Base-by-base conservation (phyloP, 306 rosid genomes). In the Lathyrus sativus region DNA sequence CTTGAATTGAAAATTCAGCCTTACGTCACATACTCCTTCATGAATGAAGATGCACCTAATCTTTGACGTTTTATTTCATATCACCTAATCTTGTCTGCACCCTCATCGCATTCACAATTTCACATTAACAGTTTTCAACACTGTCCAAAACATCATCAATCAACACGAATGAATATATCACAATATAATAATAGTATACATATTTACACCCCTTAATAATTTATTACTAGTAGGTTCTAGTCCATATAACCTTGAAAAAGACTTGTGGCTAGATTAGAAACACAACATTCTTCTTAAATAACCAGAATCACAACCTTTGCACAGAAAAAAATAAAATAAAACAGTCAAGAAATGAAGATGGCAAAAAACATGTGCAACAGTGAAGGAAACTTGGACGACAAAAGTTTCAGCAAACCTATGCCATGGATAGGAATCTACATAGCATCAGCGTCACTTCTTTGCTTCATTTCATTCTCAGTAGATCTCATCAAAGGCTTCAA, bases 371-470 rank as follows among this genome's bases (percentile, higher is more conserved):
- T 95, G 6, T 90, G 96, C 80, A 59, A 49, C 63, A 38, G 39
- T 8, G 62, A 80, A 44, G 96, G 92, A 46, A 4, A 41, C 53
- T 78, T 92, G 74, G 85, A 92, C 26, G 89, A 66, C 46, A 49
- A 88, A 1, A 83, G 82, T 41, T 92, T 86, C 85, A 88, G 86
- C 73, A 76, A 76, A 67, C 98, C 96, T 0, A 72, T 92, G 87
- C 98, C 98, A 46, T 92, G 98, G 98, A 84, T 92, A 29, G 98
- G 96, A 51, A 57, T 88, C 58, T 92, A 89, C 71, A 86, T 92
- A 75, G 92, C 86, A 19, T 83, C 84, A 68, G 98, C 96, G 63
- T 83, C 96, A 11, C 44, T 83, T 0, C 77, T 75, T 0, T 89
- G 95, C 67, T 79, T 92, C 45, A 45, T 80, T 19, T 83, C 89